Conservation (phyloP, 2,329 filamentous ascomycete genomes). For the Blastomyces percursus region DNA sequence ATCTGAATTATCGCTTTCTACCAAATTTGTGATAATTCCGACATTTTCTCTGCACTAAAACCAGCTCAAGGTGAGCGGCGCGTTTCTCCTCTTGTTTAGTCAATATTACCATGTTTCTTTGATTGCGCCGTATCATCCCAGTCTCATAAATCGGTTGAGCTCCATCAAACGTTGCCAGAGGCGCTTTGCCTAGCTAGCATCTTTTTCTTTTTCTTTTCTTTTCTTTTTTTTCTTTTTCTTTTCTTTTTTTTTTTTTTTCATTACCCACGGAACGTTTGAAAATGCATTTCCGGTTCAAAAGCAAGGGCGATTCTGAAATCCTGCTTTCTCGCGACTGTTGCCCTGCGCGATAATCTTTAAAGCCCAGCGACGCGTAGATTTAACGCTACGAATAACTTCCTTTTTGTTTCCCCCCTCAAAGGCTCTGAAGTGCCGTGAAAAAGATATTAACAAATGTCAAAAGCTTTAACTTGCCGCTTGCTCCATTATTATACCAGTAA, state of each 20-base stretch:
- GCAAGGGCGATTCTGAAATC: background rate
- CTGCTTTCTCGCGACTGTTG: background rate
- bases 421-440: background rate
- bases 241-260: too few species aligned
- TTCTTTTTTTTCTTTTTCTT: background rate
- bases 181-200: background rate
- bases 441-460: background rate
- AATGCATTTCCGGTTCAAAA: background rate
- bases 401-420: background rate
- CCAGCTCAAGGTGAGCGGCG: background rate
- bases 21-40: background rate
- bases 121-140: background rate
- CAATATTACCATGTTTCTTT: background rate
- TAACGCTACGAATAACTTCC: background rate
- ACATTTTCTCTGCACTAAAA: background rate
- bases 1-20: background rate
- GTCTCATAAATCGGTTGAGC: background rate
- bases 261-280: too few species aligned
- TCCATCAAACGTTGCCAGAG: background rate
- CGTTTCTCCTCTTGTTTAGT: background rate
- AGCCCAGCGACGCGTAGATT: too few species aligned
- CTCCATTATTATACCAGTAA: background rate
- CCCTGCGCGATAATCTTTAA: background rate
- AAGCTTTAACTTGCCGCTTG: background rate
- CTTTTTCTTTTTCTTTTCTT: background rate